phyloP scores from a whole-genome alignment of 495 filamentous ascomycete species.

The Elaphomyces granulatus region DNA sequence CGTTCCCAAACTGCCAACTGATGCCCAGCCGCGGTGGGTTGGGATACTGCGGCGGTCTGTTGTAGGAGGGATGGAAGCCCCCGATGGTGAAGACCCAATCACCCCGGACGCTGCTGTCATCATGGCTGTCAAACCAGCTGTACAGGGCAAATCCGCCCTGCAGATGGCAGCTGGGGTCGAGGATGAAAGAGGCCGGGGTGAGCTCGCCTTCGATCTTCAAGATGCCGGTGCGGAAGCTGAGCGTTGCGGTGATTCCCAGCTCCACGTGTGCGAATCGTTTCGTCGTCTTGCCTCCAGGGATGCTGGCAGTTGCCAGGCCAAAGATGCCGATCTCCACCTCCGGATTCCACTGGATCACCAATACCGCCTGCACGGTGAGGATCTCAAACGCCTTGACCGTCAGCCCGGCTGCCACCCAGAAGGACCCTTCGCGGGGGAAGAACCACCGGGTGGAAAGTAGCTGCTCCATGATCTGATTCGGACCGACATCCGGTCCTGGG shows the following conservation, averaged over 20 bases:
- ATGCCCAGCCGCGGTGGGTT: slow-evolving; percentile 31
- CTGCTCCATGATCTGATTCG: too few relatives aligned
- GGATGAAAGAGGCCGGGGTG: slow-evolving; percentile 27
- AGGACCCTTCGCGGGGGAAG: slow-evolving; percentile 9
- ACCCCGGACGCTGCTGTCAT: slow-evolving; percentile 18
- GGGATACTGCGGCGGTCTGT: slow-evolving; percentile 26
- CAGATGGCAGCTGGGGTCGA: slow-evolving; percentile 29
- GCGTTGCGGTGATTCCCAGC: slow-evolving; percentile 20
- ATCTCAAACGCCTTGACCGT: slow-evolving; percentile 29
- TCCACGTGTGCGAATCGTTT: slow-evolving; percentile 24
- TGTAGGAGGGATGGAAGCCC: slow-evolving; percentile 34
- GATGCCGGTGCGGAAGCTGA: slow-evolving; percentile 22
- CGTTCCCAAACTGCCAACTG: slow-evolving; percentile 16
- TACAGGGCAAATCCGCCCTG: slow-evolving; percentile 34
- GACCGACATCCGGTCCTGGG: slow-evolving; percentile 3
- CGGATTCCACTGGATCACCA: slow-evolving; percentile 14
- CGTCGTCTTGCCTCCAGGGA: slow-evolving; percentile 13
- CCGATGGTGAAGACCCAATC: slow-evolving; percentile 41
- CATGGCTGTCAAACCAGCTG: slow-evolving; percentile 32
- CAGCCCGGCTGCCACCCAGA: slow-evolving; percentile 30
- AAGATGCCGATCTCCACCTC: slow-evolving; percentile 24
- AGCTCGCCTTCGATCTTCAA: slow-evolving; percentile 29
- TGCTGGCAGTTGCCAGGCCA: slow-evolving; percentile 20
- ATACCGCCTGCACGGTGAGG: slow-evolving; percentile 23
- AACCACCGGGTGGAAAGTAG: slow-evolving; percentile 13